A percentile compares a stretch with the other conserved stretches of the same genome.
These are phyloP conservation scores for Leucogyrophana mollusca DNA, from an alignment of 768 basidiomycete species.

Conservation along the genomic window DNA sequence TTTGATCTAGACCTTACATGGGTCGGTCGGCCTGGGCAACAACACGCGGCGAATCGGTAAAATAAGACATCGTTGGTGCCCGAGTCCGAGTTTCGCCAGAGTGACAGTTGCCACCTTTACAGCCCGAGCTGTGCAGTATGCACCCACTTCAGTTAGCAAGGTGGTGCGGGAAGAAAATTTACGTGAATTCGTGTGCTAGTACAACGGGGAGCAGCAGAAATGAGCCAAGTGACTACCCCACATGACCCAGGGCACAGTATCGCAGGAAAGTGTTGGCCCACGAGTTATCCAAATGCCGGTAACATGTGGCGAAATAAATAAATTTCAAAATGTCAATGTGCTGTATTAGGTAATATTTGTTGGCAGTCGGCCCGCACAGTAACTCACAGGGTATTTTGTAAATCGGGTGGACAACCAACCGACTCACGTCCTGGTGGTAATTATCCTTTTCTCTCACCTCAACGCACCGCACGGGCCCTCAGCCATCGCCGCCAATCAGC, in stretches of 20 bases:
- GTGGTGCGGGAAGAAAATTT: background rate
- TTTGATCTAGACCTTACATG: too few relatives aligned
- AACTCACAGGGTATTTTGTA: slow-evolving; percentile 21
- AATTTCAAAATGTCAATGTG: too few relatives aligned
- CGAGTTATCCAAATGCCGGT: slow-evolving; percentile 5
- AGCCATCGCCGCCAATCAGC: slow-evolving; percentile 6
- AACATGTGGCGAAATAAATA: background rate
- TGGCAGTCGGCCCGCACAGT: slow-evolving; percentile 18
- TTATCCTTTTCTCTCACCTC: slow-evolving; percentile 19
- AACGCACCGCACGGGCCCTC: slow-evolving; percentile 8
- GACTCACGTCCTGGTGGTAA: slow-evolving; percentile 16
- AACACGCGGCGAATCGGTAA: too few relatives aligned
- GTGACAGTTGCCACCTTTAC: too few relatives aligned
- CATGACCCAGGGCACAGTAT: slow-evolving; percentile 1
- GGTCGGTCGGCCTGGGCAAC: too few relatives aligned
- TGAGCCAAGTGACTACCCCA: slow-evolving; percentile 3
- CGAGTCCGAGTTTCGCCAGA: too few relatives aligned
- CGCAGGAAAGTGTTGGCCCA: slow-evolving; percentile 5
- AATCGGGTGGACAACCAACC: slow-evolving; percentile 7
- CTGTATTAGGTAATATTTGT: background rate
- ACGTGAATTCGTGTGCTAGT: background rate
- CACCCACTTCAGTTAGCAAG: too few relatives aligned
- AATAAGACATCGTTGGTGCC: too few relatives aligned
- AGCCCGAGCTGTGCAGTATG: too few relatives aligned
- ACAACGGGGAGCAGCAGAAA: background rate